Conservation (phyloP, 192 early-diverging fungal species). For the Lunasporangiospora selenospora region DNA sequence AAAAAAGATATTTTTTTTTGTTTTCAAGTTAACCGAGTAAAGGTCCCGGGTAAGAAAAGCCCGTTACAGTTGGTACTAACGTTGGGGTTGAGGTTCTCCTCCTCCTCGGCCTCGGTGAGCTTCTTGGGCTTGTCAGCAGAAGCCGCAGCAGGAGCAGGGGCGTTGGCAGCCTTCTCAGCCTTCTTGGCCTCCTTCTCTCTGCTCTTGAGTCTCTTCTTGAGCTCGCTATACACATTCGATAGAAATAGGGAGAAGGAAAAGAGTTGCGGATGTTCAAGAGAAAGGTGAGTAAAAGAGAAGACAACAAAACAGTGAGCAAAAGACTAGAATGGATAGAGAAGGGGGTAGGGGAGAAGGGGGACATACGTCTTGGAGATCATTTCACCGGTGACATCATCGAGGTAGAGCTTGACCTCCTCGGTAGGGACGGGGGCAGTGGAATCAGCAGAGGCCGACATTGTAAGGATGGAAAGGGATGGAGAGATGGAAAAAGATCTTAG, state of each 20-base stretch:
- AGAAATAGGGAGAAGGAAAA: background rate
- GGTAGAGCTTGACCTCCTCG: conserved; percentile 57
- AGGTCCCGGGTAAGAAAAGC: no score
- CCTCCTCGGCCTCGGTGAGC: conserved; percentile 69
- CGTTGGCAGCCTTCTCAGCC: conserved; percentile 64
- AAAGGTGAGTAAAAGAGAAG: conserved; percentile 7
- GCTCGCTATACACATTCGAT: conserved; percentile 69
- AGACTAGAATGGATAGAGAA: background rate
- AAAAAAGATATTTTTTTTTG: background rate
- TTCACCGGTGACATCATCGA: conserved; percentile 91
- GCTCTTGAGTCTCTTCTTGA: conserved; percentile 90
- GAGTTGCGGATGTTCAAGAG: background rate
- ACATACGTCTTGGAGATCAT: conserved; percentile 91
- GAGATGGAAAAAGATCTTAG: conserved; percentile 2
- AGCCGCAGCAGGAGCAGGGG: conserved; percentile 57
- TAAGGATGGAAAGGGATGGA: background rate
- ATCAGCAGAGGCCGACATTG: conserved; percentile 22
- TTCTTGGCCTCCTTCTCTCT: conserved; percentile 90
- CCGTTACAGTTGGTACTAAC: no score
- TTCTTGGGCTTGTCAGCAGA: conserved; percentile 51
- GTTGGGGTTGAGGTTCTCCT: conserved; percentile 85
- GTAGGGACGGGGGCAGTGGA: conserved; percentile 12
- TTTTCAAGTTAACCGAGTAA: background rate
- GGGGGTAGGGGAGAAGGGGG: background rate
- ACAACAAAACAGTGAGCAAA: background rate